Evolutionary conservation across 129 eudicot species (phyloP).

Genomic region (Escallonia rubra): DNA sequence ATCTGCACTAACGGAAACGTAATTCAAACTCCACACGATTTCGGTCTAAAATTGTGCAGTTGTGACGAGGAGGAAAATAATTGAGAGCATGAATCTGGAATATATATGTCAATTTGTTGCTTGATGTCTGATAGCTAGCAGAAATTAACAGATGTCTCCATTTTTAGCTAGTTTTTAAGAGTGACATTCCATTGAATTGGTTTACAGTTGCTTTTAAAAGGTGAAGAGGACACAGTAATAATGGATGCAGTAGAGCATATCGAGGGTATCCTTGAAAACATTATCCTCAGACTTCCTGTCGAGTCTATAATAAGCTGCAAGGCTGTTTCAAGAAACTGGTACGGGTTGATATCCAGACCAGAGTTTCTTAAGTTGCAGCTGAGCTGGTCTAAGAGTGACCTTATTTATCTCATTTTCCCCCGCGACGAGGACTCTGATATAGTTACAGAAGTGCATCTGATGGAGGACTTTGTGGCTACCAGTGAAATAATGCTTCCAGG

Average conservation of each 20-base stretch:
- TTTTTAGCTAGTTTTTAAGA: too few species aligned
- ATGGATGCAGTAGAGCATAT: conserved; percentile 7
- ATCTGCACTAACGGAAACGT: too few species aligned
- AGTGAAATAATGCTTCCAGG: background rate
- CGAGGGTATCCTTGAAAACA: background rate
- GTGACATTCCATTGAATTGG: too few species aligned
- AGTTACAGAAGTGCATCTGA: background rate
- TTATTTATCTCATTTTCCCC: conserved; percentile 4
- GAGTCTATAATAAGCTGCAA: conserved; percentile 4
- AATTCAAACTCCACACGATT: too few species aligned
- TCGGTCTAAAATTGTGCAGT: too few species aligned
- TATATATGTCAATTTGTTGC: too few species aligned
- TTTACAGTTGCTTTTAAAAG: too few species aligned
- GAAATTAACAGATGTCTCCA: too few species aligned
- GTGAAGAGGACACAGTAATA: too few species aligned
- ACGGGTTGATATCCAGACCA: conserved; percentile 1
- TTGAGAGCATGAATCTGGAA: too few species aligned
- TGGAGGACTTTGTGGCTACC: conserved; percentile 3
- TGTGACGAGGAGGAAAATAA: too few species aligned
- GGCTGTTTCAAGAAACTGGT: conserved; percentile 15
- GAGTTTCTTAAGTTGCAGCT: conserved; percentile 1
- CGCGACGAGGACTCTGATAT: background rate
- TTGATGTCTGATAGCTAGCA: too few species aligned
- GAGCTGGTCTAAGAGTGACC: background rate
- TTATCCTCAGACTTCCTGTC: conserved; percentile 17